These are phyloP conservation scores for Lepidium campestre DNA, from an alignment of 441 rosid species.

Conservation along the genomic window DNA sequence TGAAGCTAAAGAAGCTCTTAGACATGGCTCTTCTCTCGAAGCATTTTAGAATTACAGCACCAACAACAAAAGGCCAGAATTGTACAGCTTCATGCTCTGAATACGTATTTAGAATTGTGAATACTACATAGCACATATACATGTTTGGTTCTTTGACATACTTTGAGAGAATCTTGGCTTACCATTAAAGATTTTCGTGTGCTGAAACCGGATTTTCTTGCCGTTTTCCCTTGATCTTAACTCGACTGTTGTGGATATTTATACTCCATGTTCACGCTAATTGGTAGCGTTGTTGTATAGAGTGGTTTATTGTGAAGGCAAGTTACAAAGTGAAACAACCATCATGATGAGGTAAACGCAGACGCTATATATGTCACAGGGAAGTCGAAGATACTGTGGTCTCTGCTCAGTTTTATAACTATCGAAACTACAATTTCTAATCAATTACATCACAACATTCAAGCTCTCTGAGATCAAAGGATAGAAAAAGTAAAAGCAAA, in stretches of 20 bases:
- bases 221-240: neutral
- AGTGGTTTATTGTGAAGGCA: constrained; percentile 9
- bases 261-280: neutral
- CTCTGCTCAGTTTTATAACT: constrained; percentile 4
- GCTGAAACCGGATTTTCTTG: constrained; percentile 19
- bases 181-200: constrained; percentile 18
- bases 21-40: constrained; percentile 73
- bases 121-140: constrained; percentile 19
- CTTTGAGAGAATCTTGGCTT: constrained; percentile 24
- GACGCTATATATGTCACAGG: neutral
- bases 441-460: constrained; percentile 24
- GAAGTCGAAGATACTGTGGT: neutral
- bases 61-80: constrained; percentile 1
- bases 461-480: constrained; percentile 19
- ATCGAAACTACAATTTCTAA: constrained; percentile 14
- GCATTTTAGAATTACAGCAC: constrained; percentile 40
- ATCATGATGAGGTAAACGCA: neutral
- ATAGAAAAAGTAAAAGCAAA: neutral
- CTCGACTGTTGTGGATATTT: constrained; percentile 1
- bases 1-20: constrained; percentile 86
- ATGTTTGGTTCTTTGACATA: constrained; percentile 17
- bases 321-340: constrained; percentile 4
- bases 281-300: neutral
- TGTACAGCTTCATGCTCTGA: constrained; percentile 25
- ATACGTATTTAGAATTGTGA: constrained; percentile 17